phyloP scores from a whole-genome alignment of 306 rosid species.

The Casuarina glauca region DNA sequence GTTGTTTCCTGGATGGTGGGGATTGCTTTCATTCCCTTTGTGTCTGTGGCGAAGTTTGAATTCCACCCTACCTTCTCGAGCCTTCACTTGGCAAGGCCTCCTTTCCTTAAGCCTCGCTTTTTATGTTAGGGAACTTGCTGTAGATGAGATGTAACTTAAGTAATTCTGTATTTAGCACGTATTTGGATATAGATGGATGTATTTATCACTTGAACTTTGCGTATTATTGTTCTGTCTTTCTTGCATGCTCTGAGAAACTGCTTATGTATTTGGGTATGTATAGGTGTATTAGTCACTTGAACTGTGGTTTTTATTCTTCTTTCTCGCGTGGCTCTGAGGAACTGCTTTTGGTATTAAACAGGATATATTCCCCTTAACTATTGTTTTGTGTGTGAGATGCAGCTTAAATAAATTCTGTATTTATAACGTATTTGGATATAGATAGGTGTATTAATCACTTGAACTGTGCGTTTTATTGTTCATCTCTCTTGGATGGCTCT shows the following conservation, averaged over 20 bases:
- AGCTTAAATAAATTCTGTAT: constrained; percentile 13
- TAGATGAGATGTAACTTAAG: constrained; percentile 12
- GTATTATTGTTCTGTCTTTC: neutral
- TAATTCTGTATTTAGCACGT: constrained; percentile 11
- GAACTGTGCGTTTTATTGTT: neutral
- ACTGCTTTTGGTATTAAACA: neutral
- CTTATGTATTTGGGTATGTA: neutral
- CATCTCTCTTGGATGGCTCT: neutral
- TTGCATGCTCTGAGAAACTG: neutral
- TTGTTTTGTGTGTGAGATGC: neutral
- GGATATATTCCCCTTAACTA: too few species aligned
- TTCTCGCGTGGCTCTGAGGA: too few species aligned
- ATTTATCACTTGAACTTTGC: neutral
- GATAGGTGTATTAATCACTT: neutral
- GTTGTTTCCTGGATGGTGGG: constrained; percentile 17
- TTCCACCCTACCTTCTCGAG: constrained; percentile 6
- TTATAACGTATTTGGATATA: constrained; percentile 10
- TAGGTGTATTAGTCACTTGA: too few species aligned
- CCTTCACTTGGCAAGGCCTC: constrained; percentile 25
- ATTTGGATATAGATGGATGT: neutral
- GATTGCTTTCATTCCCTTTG: constrained; percentile 4
- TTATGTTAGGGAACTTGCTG: constrained; percentile 1
- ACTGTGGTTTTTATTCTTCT: too few species aligned
- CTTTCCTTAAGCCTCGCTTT: constrained; percentile 5
- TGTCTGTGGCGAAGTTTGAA: constrained; percentile 14